phyloP scores from a whole-genome alignment of 768 basidiomycete species.

The Hortiboletus flavorubellus region DNA sequence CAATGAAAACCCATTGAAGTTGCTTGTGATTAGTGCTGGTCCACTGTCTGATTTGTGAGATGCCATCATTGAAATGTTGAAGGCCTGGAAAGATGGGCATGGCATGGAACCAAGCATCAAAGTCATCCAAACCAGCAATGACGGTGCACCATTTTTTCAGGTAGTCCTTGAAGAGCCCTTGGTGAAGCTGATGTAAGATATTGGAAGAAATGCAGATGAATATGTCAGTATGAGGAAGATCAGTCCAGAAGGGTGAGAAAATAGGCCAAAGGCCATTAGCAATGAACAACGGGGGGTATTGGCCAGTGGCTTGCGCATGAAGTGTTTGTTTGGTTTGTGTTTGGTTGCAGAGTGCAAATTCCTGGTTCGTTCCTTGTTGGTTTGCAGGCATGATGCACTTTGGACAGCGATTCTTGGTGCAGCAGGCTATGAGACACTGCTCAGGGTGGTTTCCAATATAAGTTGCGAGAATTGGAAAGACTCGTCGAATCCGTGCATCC shows the following conservation, averaged over 20 bases:
- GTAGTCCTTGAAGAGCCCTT: neutral
- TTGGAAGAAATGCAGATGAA: neutral
- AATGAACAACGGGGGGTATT: neutral
- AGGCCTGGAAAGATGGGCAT: neutral
- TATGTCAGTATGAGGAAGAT: neutral
- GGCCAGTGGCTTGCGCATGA: neutral
- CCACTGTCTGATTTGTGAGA: neutral
- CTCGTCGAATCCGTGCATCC: neutral
- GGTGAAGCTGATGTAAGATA: neutral
- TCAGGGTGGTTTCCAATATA: neutral
- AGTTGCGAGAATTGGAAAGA: neutral
- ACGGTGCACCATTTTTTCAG: neutral
- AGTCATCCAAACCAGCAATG: neutral
- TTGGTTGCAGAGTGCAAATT: neutral
- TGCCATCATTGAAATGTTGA: neutral
- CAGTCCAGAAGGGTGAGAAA: constrained; percentile 3
- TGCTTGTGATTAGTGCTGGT: neutral
- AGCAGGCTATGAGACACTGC: neutral
- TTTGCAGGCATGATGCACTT: neutral
- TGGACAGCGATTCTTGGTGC: neutral
- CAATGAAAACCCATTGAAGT: neutral
- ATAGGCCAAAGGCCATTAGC: neutral
- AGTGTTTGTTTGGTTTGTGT: neutral
- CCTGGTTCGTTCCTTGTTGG: neutral
- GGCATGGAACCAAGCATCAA: neutral